phyloP scores from a whole-genome alignment of 805 yeast species.

The Ogataea philodendri region DNA sequence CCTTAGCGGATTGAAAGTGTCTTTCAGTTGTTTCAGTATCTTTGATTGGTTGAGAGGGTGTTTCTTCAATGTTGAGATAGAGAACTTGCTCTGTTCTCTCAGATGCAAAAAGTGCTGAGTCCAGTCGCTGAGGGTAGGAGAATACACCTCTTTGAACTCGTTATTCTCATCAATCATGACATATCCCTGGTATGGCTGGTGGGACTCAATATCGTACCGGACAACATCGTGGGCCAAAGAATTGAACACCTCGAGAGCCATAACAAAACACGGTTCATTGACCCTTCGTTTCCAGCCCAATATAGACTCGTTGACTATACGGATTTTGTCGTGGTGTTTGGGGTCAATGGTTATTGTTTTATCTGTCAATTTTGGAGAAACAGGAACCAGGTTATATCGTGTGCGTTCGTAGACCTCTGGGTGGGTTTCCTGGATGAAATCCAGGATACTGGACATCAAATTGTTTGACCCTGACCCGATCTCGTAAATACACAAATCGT shows the following conservation, averaged over 20 bases:
- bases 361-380: conserved; percentile 57
- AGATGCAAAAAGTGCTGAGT: conserved; percentile 54
- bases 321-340: conserved; percentile 53
- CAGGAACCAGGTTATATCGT: conserved; percentile 70
- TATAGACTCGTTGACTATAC: conserved; percentile 69
- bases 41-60: conserved; percentile 64
- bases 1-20: conserved; percentile 60
- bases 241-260: conserved; percentile 82
- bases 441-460: conserved; percentile 70
- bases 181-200: conserved; percentile 72
- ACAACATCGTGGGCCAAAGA: conserved; percentile 81
- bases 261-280: conserved; percentile 66
- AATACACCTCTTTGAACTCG: conserved; percentile 71
- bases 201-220: conserved; percentile 65
- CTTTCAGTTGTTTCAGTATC: conserved; percentile 40
- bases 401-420: conserved; percentile 74
- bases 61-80: conserved; percentile 31
- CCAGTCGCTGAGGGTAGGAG: conserved; percentile 58
- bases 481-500: conserved; percentile 75
- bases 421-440: conserved; percentile 56
- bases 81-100: conserved; percentile 45
- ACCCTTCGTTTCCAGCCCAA: conserved; percentile 67
- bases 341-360: conserved; percentile 44
- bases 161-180: conserved; percentile 71
- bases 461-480: conserved; percentile 93